Evolutionary conservation across 768 basidiomycete species (phyloP), one percentile per base, ranked within the genome.

Genomic region (Termitomyces sp.): DNA sequence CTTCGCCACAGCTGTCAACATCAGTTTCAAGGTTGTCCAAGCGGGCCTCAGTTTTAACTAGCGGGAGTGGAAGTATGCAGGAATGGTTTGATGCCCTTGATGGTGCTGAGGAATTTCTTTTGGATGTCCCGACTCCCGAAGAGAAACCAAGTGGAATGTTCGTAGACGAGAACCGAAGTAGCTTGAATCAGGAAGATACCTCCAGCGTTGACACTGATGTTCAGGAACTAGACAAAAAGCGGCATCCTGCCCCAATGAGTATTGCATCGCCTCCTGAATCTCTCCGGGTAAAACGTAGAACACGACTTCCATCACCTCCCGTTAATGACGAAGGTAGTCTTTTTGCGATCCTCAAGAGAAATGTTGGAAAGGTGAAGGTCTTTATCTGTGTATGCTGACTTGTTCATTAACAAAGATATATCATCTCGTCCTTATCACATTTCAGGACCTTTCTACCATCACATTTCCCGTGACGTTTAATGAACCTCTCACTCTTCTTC

Each of bases 401-500:
- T 22, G 26, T 53, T 20, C 60, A 28, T 16, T 18, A 33, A 22
- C 34, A n/a, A 28, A n/a, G 36, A 2, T 1, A 51, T 37, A 18
- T 12, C 5, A n/a, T n/a, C 3, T 9, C 36, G 12, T 39, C 9
- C 37, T 29, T n/a, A 7, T 2, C 26, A 49, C 33, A 8, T 42
- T 44, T 9, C 56, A 93, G 91, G 92, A 94, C 69, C 74, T 93
- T 9, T 87, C 90, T 15, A 86, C 87, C 34, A 87, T 94, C 29
- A 78, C 88, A 2, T 84, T 94, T 58, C 92, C 92, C n/a, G 90
- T 94, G 2, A 82, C 87, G 2, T 95, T 94, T 74, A 95, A 95
- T 62, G 92, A 95, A 64, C 92, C 92, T 31, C 70, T 95, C 36
- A 90, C 88, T 0, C 76, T 95, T 42, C 77, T 94, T 10, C 93